phyloP scores from a whole-genome alignment of 345 rosid species.

The Orychophragmus violaceus region DNA sequence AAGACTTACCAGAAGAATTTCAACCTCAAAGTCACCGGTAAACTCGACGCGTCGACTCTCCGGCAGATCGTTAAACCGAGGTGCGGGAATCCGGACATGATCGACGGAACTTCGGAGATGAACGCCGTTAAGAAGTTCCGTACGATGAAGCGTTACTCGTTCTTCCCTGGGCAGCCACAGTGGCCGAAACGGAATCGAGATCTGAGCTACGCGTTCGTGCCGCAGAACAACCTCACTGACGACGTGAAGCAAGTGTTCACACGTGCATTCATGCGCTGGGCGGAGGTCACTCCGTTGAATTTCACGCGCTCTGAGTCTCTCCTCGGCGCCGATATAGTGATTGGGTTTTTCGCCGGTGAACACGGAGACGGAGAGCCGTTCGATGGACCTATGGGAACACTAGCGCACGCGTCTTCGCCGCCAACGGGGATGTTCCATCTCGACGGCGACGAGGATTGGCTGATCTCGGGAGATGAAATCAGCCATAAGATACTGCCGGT shows the following conservation, averaged over 20 bases:
- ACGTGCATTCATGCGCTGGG: constrained; percentile 70
- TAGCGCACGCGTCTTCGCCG: constrained; percentile 91
- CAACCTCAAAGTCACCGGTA: constrained; percentile 57
- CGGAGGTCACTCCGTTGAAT: constrained; percentile 55
- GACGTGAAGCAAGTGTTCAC: constrained; percentile 50
- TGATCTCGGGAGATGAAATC: constrained; percentile 27
- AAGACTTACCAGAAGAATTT: constrained; percentile 60
- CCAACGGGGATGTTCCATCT: constrained; percentile 67
- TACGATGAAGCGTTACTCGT: constrained; percentile 51
- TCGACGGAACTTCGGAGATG: constrained; percentile 65
- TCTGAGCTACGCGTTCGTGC: constrained; percentile 58
- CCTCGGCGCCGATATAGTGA: constrained; percentile 44
- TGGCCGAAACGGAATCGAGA: constrained; percentile 50
- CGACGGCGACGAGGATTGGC: constrained; percentile 71
- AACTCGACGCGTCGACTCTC: constrained; percentile 52
- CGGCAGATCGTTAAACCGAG: constrained; percentile 46
- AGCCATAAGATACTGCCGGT: constrained; percentile 17
- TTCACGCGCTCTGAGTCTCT: constrained; percentile 43
- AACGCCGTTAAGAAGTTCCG: constrained; percentile 42
- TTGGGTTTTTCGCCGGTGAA: constrained; percentile 70
- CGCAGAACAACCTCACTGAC: constrained; percentile 37
- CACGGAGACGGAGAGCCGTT: constrained; percentile 94
- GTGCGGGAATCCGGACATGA: constrained; percentile 69
- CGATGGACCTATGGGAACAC: constrained; percentile 75
- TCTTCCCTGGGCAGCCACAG: constrained; percentile 60